Base-by-base conservation (phyloP, 805 yeast genomes). In the Starmerella sirachaensis region DNA sequence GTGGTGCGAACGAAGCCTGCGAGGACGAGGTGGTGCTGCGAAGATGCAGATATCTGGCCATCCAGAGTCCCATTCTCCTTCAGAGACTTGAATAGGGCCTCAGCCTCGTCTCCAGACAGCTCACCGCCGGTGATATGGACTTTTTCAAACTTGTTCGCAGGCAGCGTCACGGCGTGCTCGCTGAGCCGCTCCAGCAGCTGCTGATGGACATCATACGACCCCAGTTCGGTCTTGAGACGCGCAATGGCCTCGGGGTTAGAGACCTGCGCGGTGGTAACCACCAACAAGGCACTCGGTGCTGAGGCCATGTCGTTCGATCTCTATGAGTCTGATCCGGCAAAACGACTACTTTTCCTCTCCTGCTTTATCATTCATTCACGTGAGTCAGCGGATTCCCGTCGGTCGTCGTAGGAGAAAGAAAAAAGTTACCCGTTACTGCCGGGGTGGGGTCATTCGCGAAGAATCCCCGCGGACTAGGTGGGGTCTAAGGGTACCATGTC, bases 161-260 rank as follows among this genome's bases (percentile, higher is more conserved):
- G 55, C 10, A 63, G 54, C 6, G 35, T 23, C 11, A 63, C 58
- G 7, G 57, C 58, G 5, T 49, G 47, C 18, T 49, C 50, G 5
- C 50, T 45, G 11, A 62, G 52, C 17, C 67, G 54, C 42, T 62
- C 66, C 16, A 63, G 44, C 31, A 62, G 58, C 54, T 62, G 67
- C 41, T 46, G 53, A 42, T 52, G 55, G 5, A 46, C 42, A 16
- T 47, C 51, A 27, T 29, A 40, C 2, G 22, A 39, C 9, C 30
- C 18, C 14, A 38, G 42, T 8, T 41, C 37, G 1, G 30, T 32
- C 31, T 45, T 38, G 11, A 52, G 29, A 6, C 30, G 25, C 11
- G 45, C 46, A 14, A 50, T 48, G 11, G 31, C 37, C n/a, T 35
- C 35, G 17, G 50, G 50, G 27, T 48, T 33, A 10, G 51, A 18